Evolutionary conservation across 371 early-diverging fungal genomes (phyloP), one percentile per base, ranked within the genome.

Genomic region (Haplosporangium sp.): DNA sequence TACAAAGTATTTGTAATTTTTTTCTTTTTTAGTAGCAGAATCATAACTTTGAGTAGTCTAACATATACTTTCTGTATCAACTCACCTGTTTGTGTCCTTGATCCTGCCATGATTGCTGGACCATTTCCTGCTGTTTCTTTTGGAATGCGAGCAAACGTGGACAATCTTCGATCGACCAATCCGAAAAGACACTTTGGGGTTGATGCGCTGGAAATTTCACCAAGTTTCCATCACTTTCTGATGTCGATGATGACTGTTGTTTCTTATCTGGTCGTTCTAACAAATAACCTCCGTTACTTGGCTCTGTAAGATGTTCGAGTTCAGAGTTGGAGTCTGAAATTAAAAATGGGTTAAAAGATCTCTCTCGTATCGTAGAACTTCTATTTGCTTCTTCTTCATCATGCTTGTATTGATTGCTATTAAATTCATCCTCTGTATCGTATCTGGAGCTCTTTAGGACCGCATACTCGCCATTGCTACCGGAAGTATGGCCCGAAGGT

Each of bases 111-210:
- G 48, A 52, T 19, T 64, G 65, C 15, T 50, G 39, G 5, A 57
- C 45, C 37, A 38, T 55, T 45, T 44, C 40, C 56, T 50, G 48
- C 20, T 71, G 63, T 15, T 63, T 45, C 37, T 47, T 68, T 7
- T 73, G 73, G 15, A 56, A 56, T 57, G 70, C 58, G 27, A 67
- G 13, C 39, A 66, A 61, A 4, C 63, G 73, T 2, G 72, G 66
- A 58, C 69, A 72, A 38, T 69, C 67, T 13, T 77, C 73, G 10
- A 69, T 58, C 1, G 72, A 69, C 62, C 64, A 77, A 55, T 69
- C 73, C 39, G 78, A 73, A 15, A 77, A 69, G 19, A 62, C 67
- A 44, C 70, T 77, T 35, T 73, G 69, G 4, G 70, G 73, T 34
- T 70, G 55, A 35, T 70, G 67, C 61, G 19, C 45, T 19, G 19